A percentile compares a stretch with the other conserved stretches of the same genome.
Evolutionary conservation across 2,329 filamentous ascomycete species (phyloP).

Genomic region (Calonectria fujianensis): DNA sequence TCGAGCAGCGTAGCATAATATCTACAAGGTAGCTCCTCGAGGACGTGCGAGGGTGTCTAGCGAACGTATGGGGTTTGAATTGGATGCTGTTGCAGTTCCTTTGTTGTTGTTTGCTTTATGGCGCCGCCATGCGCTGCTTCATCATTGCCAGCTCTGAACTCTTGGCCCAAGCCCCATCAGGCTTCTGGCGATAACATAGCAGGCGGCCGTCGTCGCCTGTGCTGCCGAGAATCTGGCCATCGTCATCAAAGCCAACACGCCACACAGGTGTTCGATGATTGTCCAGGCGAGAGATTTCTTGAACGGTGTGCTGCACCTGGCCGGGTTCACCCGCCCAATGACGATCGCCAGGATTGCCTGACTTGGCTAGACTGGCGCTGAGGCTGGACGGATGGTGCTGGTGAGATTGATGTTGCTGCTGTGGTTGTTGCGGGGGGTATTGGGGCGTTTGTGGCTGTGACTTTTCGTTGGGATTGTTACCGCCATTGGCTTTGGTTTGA

Average conservation of each 20-base stretch:
- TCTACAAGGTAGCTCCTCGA: background rate
- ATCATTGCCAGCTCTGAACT: constrained; percentile 76
- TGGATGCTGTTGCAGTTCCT: background rate
- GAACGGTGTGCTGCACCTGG: constrained; percentile 78
- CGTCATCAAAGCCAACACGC: constrained; percentile 82
- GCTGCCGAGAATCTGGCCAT: constrained; percentile 83
- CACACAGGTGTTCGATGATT: constrained; percentile 83
- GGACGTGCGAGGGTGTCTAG: background rate
- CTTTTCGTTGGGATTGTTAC: constrained; percentile 48
- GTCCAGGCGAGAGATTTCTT: constrained; percentile 80
- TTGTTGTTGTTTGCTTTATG: constrained; percentile 53
- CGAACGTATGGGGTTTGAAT: background rate
- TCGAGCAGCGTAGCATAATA: background rate
- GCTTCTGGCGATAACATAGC: constrained; percentile 76
- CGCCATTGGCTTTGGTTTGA: constrained; percentile 58
- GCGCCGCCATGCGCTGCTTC: constrained; percentile 72
- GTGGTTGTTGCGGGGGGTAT: constrained; percentile 45
- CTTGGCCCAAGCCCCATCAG: constrained; percentile 75
- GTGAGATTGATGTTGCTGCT: constrained; percentile 51
- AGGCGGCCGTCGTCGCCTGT: constrained; percentile 85
- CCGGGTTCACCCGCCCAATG: constrained; percentile 76
- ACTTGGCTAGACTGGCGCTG: constrained; percentile 72
- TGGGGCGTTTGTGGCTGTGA: constrained; percentile 52
- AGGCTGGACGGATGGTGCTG: constrained; percentile 67
- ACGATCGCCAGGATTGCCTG: constrained; percentile 66